These are phyloP conservation scores for Phalaenopsis equestris DNA, from an alignment of 106 monocot genomes.

Conservation along the genomic window DNA sequence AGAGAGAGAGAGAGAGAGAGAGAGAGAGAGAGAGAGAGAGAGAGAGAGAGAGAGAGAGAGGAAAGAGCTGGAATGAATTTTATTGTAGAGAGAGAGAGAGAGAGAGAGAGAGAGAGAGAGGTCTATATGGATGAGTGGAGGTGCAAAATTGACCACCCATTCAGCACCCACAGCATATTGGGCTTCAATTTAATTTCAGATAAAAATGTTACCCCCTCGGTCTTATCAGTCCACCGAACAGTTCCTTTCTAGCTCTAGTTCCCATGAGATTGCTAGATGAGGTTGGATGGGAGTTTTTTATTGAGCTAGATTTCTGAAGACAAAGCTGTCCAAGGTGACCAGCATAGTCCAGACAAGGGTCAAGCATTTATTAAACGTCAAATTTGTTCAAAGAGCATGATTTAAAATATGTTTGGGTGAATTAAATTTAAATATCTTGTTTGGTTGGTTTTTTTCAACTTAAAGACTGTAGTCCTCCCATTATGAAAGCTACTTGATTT, in stretches of 20 bases:
- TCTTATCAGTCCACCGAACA: not conserved
- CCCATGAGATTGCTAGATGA: not conserved
- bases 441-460: too few species aligned
- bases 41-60: conserved; percentile 1
- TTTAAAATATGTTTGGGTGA: too few species aligned
- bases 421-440: too few species aligned
- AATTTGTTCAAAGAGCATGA: too few species aligned
- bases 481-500: too few species aligned
- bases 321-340: too few species aligned
- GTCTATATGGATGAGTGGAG: conserved; percentile 21
- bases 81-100: not conserved
- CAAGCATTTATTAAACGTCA: too few species aligned
- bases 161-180: conserved; percentile 10
- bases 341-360: too few species aligned
- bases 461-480: too few species aligned
- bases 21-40: not conserved
- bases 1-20: not conserved
- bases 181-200: not conserved
- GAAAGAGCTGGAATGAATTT: not conserved
- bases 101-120: conserved; percentile 2
- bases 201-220: not conserved
- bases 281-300: too few species aligned
- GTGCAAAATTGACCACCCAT: not conserved
- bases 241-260: not conserved
- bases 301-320: too few species aligned